A percentile compares a stretch with the other conserved stretches of the same genome.
Conservation (phyloP, 2,329 filamentous ascomycete genomes). For the Juglanconis sp. region DNA sequence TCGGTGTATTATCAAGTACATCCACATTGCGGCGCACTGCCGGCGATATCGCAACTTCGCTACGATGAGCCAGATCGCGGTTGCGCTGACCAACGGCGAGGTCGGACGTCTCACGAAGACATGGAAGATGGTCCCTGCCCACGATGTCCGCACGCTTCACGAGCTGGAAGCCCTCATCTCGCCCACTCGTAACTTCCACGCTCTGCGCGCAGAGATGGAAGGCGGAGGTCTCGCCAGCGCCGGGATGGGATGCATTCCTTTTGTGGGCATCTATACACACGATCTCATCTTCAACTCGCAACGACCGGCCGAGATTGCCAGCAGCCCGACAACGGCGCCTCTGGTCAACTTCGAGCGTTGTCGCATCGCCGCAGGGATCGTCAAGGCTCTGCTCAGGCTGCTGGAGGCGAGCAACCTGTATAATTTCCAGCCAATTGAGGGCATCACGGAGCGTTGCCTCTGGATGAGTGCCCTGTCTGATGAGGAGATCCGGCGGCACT, state of each 20-base stretch:
- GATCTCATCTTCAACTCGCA: conserved; percentile 80
- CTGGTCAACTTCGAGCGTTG: conserved; percentile 83
- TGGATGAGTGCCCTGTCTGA: conserved; percentile 78
- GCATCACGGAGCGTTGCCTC: conserved; percentile 75
- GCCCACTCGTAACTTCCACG: conserved; percentile 74
- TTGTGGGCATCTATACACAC: conserved; percentile 80
- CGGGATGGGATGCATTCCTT: conserved; percentile 75
- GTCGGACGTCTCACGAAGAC: conserved; percentile 65
- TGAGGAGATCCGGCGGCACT: conserved; percentile 64
- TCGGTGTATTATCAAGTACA: conserved; percentile 73
- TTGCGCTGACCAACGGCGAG: conserved; percentile 73
- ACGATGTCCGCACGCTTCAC: conserved; percentile 63
- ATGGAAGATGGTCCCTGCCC: conserved; percentile 66
- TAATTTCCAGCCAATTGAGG: conserved; percentile 69
- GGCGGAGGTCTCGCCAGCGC: conserved; percentile 46
- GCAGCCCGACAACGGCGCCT: conserved; percentile 62
- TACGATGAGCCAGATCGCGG: conserved; percentile 76
- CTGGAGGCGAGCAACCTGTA: conserved; percentile 76
- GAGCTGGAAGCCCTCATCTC: conserved; percentile 72
- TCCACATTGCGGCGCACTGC: conserved; percentile 76
- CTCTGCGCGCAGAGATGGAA: conserved; percentile 78
- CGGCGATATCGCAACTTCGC: conserved; percentile 77
- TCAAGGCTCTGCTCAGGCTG: conserved; percentile 76
- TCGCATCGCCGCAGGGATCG: conserved; percentile 69
- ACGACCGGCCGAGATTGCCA: conserved; percentile 70